A percentile compares a stretch with the other conserved stretches of the same genome.
Evolutionary conservation across 768 basidiomycete species (phyloP).

Genomic region (Suillus fuscotomentosus): DNA sequence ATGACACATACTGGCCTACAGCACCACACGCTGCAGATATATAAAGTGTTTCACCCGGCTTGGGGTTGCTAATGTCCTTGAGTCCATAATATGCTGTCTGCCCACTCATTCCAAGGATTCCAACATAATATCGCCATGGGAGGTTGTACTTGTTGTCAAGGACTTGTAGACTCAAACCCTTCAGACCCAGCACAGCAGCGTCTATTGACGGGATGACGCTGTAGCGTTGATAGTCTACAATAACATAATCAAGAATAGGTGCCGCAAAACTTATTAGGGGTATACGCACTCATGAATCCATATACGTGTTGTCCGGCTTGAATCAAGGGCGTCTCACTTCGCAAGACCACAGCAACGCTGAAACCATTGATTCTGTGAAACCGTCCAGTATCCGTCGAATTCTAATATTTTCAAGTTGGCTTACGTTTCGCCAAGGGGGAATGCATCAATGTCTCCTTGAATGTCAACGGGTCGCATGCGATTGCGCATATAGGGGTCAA

Average conservation of each 20-base stretch:
- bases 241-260: not conserved
- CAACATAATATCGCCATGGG: slow-evolving; percentile 29
- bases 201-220: slow-evolving; percentile 15
- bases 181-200: not conserved
- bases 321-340: slow-evolving; percentile 35
- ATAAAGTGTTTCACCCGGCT: slow-evolving; percentile 49
- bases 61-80: slow-evolving; percentile 21
- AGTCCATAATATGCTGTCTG: slow-evolving; percentile 29
- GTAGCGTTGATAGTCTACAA: not conserved
- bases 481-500: slow-evolving; percentile 45
- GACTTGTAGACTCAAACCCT: slow-evolving; percentile 3
- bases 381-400: not conserved
- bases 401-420: not conserved
- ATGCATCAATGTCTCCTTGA: slow-evolving; percentile 14
- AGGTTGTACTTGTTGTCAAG: slow-evolving; percentile 28
- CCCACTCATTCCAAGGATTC: slow-evolving; percentile 34
- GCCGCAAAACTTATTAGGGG: too few species aligned
- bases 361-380: slow-evolving; percentile 24
- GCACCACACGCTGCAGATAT: slow-evolving; percentile 44
- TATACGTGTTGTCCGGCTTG: slow-evolving; percentile 42
- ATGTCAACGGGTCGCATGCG: slow-evolving; percentile 34
- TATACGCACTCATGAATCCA: slow-evolving; percentile 24
- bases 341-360: slow-evolving; percentile 45
- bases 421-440: slow-evolving; percentile 18
- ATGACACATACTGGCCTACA: slow-evolving; percentile 55